Conservation (phyloP, 805 yeast genomes). For the Yamadazyma sp. region DNA sequence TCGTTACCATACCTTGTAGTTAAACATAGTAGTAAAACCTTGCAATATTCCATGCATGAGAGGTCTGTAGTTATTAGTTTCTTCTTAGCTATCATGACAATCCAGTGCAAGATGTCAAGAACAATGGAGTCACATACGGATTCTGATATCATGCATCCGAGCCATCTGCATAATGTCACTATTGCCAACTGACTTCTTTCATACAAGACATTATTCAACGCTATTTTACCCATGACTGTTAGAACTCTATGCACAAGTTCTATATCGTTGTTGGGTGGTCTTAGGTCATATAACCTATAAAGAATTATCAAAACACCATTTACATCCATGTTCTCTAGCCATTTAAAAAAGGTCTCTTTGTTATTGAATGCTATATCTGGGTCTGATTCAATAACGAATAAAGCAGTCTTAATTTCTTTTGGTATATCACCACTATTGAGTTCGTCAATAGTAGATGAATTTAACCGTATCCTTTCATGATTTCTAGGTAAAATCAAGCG, state of each 20-base stretch:
- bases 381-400: neutral
- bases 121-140: neutral
- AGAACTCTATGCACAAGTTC: neutral
- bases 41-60: conserved; percentile 4
- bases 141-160: neutral
- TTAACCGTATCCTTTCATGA: neutral
- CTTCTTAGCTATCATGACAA: conserved; percentile 10
- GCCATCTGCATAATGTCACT: conserved; percentile 7
- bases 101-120: conserved; percentile 14
- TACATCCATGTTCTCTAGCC: neutral
- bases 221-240: conserved; percentile 2
- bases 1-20: neutral
- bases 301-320: neutral
- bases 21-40: conserved; percentile 8
- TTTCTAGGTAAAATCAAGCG: neutral
- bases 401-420: neutral
- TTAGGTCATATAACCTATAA: neutral
- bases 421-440: neutral
- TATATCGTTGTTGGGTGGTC: neutral
- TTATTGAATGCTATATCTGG: neutral
- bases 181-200: conserved; percentile 14
- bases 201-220: conserved; percentile 11
- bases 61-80: conserved; percentile 7
- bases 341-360: neutral
- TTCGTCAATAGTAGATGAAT: neutral